These are phyloP conservation scores for Jaenimonas drosophilae DNA, from an alignment of 208 protist genomes.

Conservation along the genomic window DNA sequence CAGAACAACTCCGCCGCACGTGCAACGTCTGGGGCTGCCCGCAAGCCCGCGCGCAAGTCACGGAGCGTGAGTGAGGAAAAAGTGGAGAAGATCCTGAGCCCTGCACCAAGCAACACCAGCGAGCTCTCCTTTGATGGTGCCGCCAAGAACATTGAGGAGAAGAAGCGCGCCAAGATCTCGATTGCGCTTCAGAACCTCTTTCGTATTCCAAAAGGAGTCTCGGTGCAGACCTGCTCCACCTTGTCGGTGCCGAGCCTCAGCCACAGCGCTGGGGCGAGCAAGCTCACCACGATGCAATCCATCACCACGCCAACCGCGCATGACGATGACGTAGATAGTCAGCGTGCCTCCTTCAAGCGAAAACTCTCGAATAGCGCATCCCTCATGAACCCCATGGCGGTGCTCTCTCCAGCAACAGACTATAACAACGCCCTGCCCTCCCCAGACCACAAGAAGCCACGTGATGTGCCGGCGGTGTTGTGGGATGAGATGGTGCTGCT, in stretches of 20 bases:
- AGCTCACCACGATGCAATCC: background rate
- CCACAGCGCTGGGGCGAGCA: background rate
- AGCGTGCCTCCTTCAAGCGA: background rate
- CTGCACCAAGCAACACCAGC: background rate
- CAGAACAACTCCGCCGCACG: too few relatives aligned
- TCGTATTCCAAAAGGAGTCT: constrained; percentile 1
- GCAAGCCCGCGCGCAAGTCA: too few relatives aligned
- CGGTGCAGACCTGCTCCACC: background rate
- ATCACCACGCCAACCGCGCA: background rate
- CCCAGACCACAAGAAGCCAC: constrained; percentile 6
- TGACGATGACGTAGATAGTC: background rate
- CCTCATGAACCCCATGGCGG: background rate
- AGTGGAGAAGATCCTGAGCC: background rate
- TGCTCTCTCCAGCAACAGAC: background rate
- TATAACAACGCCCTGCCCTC: too few relatives aligned
- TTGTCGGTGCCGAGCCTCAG: too few relatives aligned
- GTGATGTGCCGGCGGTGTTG: constrained; percentile 25
- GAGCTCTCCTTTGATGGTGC: constrained; percentile 14
- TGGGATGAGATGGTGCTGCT: constrained; percentile 36
- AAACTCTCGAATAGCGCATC: background rate
- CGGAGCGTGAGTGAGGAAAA: too few relatives aligned
- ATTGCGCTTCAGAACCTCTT: constrained; percentile 9
- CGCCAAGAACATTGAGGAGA: constrained; percentile 17
- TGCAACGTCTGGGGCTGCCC: too few relatives aligned
- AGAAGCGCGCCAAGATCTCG: constrained; percentile 12